Base-by-base conservation (phyloP, 2,329 filamentous ascomycete species). In the Malbranchea zuffiana region DNA sequence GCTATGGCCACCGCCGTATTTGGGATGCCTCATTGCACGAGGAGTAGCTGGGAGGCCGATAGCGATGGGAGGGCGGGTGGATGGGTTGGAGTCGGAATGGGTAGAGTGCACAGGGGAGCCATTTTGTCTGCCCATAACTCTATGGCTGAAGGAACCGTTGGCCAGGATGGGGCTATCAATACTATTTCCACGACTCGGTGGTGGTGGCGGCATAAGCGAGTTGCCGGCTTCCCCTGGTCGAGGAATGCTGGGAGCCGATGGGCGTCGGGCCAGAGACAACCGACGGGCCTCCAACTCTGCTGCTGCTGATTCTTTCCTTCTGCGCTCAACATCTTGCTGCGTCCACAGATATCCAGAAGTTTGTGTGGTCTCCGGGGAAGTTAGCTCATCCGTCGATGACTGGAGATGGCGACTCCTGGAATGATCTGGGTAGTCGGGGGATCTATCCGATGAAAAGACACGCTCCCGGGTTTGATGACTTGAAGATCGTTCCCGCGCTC, bases 11-110 rank as follows among this genome's bases (percentile, higher is more conserved):
- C 48, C 51, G 55, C 71, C 70, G 47, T 88, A 77, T 28, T 83
- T 76, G 1, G 75, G 73, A 54, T 92, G 76, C 13, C 82, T 75
- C 86, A 95, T 93, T 1, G 86, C 86, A 62, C 84, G 79, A 19
- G 88, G 87, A 1, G 87, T 95, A 2, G 86, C 84, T 10, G 88
- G 86, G n/a, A 94, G 71, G 0, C 86, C 87, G 35, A 88, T 71
- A 4, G 73, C 69, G 1, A 52, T 53, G 10, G 71, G 66, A 1
- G 68, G 69, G 2, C 65, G 61, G 11, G 60, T 60, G 5, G 57
- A 55, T 1, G 58, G 60, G 38, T 50, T 51, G 0, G 61, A 62
- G 35, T 63, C 60, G 6, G 59, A 61, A 32, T 54, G 50, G 35
- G 54, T 61, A 4, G 54, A 54, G 25, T 57, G 54, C 5, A 59